Conservation (phyloP, 495 filamentous ascomycete genomes). For the Parathielavia hyrcaniae region DNA sequence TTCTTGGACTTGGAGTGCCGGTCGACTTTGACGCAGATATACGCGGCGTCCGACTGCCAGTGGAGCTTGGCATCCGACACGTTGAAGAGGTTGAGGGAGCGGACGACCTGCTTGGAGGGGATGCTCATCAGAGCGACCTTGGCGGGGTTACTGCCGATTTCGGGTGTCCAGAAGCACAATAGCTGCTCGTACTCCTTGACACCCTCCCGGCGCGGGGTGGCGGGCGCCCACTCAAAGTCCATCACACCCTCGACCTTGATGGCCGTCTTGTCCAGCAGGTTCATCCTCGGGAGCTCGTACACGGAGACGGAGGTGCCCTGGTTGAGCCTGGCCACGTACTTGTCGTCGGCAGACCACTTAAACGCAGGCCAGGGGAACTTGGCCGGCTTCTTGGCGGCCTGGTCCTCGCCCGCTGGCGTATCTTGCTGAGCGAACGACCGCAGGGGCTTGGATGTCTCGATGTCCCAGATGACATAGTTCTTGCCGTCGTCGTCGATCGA, state of each 20-base stretch:
- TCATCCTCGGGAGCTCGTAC: slow-evolving; percentile 91
- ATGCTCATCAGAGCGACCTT: slow-evolving; percentile 95
- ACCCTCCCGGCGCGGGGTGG: slow-evolving; percentile 67
- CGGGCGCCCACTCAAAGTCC: slow-evolving; percentile 96
- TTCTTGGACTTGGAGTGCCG: slow-evolving; percentile 99
- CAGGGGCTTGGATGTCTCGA: slow-evolving; percentile 80
- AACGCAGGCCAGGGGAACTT: slow-evolving; percentile 98
- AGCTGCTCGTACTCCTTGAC: slow-evolving; percentile 89
- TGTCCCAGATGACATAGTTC: slow-evolving; percentile 98
- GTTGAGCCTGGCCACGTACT: slow-evolving; percentile 88
- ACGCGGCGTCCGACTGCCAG: slow-evolving; percentile 91
- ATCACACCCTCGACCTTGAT: slow-evolving; percentile 94
- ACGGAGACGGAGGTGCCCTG: slow-evolving; percentile 85
- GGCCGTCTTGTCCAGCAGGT: slow-evolving; percentile 75
- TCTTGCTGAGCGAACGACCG: slow-evolving; percentile 90
- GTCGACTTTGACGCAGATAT: slow-evolving; percentile 97
- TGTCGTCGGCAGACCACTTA: slow-evolving; percentile 97
- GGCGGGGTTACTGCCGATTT: slow-evolving; percentile 97
- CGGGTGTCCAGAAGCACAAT: slow-evolving; percentile 97
- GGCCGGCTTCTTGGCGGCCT: slow-evolving; percentile 57
- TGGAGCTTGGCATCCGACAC: slow-evolving; percentile 94
- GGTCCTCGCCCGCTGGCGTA: slow-evolving; percentile 48
- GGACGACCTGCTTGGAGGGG: slow-evolving; percentile 84
- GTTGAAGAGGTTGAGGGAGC: slow-evolving; percentile 93
- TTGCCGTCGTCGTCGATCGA: slow-evolving; percentile 92